Conservation (phyloP, 2,329 filamentous ascomycete species). For the Penicillium hordei region DNA sequence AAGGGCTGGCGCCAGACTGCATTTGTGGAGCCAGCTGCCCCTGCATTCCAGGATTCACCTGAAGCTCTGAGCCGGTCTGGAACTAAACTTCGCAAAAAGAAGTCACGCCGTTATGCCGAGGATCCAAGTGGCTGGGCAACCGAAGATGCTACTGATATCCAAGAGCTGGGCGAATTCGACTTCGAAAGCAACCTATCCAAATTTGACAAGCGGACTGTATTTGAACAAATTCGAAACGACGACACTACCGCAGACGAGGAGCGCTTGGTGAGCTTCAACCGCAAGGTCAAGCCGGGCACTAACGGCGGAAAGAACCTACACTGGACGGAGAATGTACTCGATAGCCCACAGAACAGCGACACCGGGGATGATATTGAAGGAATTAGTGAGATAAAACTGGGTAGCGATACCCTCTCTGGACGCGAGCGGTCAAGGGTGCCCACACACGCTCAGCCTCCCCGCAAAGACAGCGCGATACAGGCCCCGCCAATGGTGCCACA, state of each 20-base stretch:
- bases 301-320: constrained; percentile 86
- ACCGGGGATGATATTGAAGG: constrained; percentile 60
- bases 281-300: constrained; percentile 64
- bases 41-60: constrained; percentile 45
- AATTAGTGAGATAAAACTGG: constrained; percentile 42
- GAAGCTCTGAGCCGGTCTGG: constrained; percentile 27
- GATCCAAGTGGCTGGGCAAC: constrained; percentile 86
- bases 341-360: constrained; percentile 69
- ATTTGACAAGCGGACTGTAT: constrained; percentile 90
- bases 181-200: constrained; percentile 87
- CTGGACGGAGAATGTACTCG: constrained; percentile 87
- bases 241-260: constrained; percentile 87
- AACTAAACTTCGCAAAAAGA: constrained; percentile 48
- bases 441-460: constrained; percentile 36
- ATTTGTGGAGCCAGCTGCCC: constrained; percentile 54
- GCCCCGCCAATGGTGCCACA: constrained; percentile 40
- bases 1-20: constrained; percentile 70
- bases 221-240: constrained; percentile 86
- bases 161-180: constrained; percentile 92
- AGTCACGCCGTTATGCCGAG: constrained; percentile 50
- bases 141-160: constrained; percentile 91
- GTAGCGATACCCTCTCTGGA: constrained; percentile 49
- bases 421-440: constrained; percentile 43
- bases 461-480: constrained; percentile 46
- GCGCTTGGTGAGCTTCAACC: constrained; percentile 87